Percentiles rank a stretch among this genome's conserved stretches.
These are phyloP conservation scores for Fomitopsis serialis DNA, from an alignment of 768 basidiomycete genomes.

Conservation along the genomic window DNA sequence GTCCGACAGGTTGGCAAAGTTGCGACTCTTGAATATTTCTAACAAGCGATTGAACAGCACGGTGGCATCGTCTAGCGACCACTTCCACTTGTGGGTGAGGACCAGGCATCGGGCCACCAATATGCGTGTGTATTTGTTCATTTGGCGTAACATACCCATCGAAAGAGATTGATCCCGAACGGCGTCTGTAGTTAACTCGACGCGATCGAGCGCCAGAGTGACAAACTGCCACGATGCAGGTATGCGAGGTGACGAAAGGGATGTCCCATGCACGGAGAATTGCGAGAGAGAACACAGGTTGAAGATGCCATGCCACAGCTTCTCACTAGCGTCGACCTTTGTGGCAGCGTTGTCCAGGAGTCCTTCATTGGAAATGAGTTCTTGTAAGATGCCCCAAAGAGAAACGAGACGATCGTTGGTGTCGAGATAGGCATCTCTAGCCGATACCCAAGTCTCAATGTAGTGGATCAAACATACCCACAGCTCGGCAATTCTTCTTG, in stretches of 20 bases:
- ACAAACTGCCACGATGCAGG: constrained; percentile 66
- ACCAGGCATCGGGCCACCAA: constrained; percentile 69
- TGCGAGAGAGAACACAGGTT: constrained; percentile 72
- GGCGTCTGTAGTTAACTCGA: constrained; percentile 49
- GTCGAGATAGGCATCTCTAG: constrained; percentile 7
- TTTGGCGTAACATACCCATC: constrained; percentile 37
- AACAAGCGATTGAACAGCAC: constrained; percentile 58
- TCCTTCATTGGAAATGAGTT: constrained; percentile 6
- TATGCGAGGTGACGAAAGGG: constrained; percentile 34
- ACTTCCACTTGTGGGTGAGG: constrained; percentile 73
- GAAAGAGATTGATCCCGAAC: constrained; percentile 36
- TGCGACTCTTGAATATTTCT: constrained; percentile 71
- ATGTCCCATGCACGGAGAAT: constrained; percentile 55
- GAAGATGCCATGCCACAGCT: constrained; percentile 67
- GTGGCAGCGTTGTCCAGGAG: constrained; percentile 20
- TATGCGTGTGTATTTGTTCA: constrained; percentile 67
- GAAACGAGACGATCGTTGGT: constrained; percentile 18
- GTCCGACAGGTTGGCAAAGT: constrained; percentile 64
- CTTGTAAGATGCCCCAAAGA: constrained; percentile 42
- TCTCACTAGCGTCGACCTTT: constrained; percentile 50
- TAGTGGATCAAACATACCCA: constrained; percentile 76
- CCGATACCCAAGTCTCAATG: constrained; percentile 3
- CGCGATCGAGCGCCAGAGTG: constrained; percentile 46
- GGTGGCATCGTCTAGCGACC: constrained; percentile 57
- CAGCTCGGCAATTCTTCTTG: constrained; percentile 45